Conservation (phyloP, 345 rosid genomes). For the Euphorbia pulcherrima region DNA sequence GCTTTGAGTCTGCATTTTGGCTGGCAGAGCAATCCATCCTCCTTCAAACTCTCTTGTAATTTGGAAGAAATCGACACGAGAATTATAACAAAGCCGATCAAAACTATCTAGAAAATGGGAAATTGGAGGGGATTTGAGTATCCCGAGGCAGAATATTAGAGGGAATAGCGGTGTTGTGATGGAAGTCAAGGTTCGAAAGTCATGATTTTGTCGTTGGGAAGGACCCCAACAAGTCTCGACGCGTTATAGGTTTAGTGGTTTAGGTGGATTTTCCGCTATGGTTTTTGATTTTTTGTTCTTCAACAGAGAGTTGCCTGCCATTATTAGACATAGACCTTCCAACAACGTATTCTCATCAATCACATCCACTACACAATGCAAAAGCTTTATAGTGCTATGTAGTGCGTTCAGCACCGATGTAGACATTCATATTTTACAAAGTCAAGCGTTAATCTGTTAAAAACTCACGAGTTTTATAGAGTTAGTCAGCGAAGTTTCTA, state of each 20-base stretch:
- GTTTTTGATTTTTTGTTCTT: neutral
- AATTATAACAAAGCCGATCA: neutral
- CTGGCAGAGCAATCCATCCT: slow-evolving; percentile 79
- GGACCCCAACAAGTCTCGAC: neutral
- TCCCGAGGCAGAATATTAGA: neutral
- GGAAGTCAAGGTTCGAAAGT: neutral
- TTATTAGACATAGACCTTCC: too few relatives aligned
- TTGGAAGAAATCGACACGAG: neutral
- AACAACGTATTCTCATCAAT: too few relatives aligned
- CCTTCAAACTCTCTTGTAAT: neutral
- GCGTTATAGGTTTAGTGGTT: neutral
- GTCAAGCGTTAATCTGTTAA: too few relatives aligned
- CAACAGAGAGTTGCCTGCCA: neutral
- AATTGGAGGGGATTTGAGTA: neutral
- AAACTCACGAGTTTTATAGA: too few relatives aligned
- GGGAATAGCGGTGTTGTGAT: neutral
- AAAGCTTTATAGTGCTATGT: too few relatives aligned
- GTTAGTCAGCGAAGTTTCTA: too few relatives aligned
- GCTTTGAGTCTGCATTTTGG: slow-evolving; percentile 69
- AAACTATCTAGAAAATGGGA: neutral
- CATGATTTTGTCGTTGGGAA: neutral
- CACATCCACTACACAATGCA: too few relatives aligned
- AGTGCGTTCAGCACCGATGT: too few relatives aligned
- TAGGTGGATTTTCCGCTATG: neutral
- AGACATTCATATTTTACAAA: too few relatives aligned